Evolutionary conservation across 2,329 filamentous ascomycete species (phyloP), one percentile per base, ranked within the genome.

Genomic region (Colletotrichum filicis): DNA sequence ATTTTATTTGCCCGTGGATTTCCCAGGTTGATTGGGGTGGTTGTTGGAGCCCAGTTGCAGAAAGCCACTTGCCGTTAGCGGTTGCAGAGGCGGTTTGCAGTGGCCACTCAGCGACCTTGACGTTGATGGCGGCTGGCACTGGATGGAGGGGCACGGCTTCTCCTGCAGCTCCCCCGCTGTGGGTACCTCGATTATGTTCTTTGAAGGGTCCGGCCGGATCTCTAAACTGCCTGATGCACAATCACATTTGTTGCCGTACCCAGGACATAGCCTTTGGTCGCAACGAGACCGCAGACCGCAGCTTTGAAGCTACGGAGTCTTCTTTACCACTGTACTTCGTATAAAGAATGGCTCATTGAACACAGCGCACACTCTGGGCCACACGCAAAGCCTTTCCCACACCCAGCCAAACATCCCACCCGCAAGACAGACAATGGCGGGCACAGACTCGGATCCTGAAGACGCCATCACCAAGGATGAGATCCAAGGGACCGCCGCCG

Each of bases 401-500:
- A 11, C 53, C 19, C 19, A 22, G 42, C 60, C 55, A 5, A 16
- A 32, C 14, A 28, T n/a, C 22, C 12, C 46, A 60, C 14, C 16
- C 26, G 14, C 55, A 46, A 42, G 37, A 19, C 35, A 12, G 37
- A 52, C 11, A 82, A 82, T 82, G 80, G 66, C 77, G 14, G 74
- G 70, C 30, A 49, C 67, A 55, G 76, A 79, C 14, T 78, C 79
- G 4, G 79, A 79, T 16, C 74, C 79, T 0, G 81, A 85, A 68
- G 84, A 87, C 76, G 84, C 83, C 57, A 83, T 85, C 67, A 84
- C 82, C 0, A 76, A 80, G 60, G 82, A 86, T 32, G 86, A 87
- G 72, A 83, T 85, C 1, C 76, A 79, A 42, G 80, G 80, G 24
- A 79, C 79, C 64, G 82, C 81, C 14, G 66, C 79, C 19, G 65